phyloP scores from a whole-genome alignment of 352 stramenopile species.

The Globisporangium ultimum region DNA sequence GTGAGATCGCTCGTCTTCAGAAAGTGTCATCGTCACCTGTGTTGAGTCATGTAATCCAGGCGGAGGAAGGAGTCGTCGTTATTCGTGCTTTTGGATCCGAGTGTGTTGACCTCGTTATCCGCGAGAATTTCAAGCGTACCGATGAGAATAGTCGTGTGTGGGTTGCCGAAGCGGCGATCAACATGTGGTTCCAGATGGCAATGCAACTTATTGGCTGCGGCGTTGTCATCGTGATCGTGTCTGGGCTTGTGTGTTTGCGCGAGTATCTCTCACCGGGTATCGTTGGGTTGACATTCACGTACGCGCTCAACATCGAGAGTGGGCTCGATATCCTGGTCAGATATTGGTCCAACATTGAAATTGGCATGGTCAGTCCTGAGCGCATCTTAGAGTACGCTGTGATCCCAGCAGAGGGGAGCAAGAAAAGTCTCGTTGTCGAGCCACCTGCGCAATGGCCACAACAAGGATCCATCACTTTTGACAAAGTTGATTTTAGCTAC shows the following conservation, averaged over 20 bases:
- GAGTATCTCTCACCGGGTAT: too few species aligned
- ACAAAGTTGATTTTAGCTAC: constrained; percentile 85
- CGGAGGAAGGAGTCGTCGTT: constrained; percentile 29
- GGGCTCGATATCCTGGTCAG: too few species aligned
- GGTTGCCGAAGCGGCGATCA: constrained; percentile 10
- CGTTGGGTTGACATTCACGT: too few species aligned
- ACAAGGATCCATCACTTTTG: constrained; percentile 71
- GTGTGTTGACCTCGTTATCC: constrained; percentile 44
- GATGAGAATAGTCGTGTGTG: too few species aligned
- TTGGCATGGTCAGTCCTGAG: constrained; percentile 26
- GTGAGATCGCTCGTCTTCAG: too few species aligned
- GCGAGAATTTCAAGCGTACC: too few species aligned
- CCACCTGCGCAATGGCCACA: constrained; percentile 59
- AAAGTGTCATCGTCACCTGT: constrained; percentile 20
- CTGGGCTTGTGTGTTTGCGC: too few species aligned
- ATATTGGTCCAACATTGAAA: too few species aligned
- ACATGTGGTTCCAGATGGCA: too few species aligned
- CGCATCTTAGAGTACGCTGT: constrained; percentile 84
- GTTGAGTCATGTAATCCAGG: constrained; percentile 38
- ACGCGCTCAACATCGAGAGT: too few species aligned
- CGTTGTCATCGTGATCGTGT: too few species aligned
- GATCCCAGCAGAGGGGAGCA: constrained; percentile 25
- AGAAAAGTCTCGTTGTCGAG: background rate
- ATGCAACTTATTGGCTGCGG: too few species aligned
- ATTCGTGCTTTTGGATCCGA: constrained; percentile 39